phyloP scores from a whole-genome alignment of 2,329 filamentous ascomycete genomes.

The Fusarium sp. region DNA sequence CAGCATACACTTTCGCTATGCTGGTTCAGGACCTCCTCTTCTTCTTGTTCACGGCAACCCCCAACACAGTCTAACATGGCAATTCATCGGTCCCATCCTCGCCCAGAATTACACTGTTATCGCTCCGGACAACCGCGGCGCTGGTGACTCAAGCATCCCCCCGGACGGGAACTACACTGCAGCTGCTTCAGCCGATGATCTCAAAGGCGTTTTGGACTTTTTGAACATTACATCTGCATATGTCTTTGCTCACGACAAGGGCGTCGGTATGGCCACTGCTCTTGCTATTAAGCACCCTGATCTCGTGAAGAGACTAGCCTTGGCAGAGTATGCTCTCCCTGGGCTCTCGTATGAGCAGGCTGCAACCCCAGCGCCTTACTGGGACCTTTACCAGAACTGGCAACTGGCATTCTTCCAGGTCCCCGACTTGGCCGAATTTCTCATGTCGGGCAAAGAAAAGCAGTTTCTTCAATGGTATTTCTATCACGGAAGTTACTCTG shows the following conservation, averaged over 20 bases:
- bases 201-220: slow-evolving; percentile 58
- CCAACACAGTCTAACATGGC: slow-evolving; percentile 58
- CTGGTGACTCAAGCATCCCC: slow-evolving; percentile 57
- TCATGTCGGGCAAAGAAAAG: slow-evolving; percentile 58
- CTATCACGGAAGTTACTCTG: slow-evolving; percentile 59
- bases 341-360: slow-evolving; percentile 57
- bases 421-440: slow-evolving; percentile 61
- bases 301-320: slow-evolving; percentile 52
- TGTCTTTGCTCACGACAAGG: slow-evolving; percentile 62
- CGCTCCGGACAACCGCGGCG: slow-evolving; percentile 58
- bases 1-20: slow-evolving; percentile 59
- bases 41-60: slow-evolving; percentile 59
- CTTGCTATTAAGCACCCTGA: slow-evolving; percentile 55
- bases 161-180: slow-evolving; percentile 57
- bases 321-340: slow-evolving; percentile 58
- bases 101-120: slow-evolving; percentile 60
- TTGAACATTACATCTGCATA: slow-evolving; percentile 58
- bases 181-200: slow-evolving; percentile 54
- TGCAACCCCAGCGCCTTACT: slow-evolving; percentile 50
- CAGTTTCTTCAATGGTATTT: slow-evolving; percentile 62
- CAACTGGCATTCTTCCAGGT: slow-evolving; percentile 62
- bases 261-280: slow-evolving; percentile 57
- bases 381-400: slow-evolving; percentile 58
- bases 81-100: slow-evolving; percentile 56
- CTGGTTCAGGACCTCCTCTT: slow-evolving; percentile 56